Evolutionary conservation across 2,329 filamentous ascomycete genomes (phyloP), one percentile per base, ranked within the genome.

Genomic region (Alternaria postmessia): DNA sequence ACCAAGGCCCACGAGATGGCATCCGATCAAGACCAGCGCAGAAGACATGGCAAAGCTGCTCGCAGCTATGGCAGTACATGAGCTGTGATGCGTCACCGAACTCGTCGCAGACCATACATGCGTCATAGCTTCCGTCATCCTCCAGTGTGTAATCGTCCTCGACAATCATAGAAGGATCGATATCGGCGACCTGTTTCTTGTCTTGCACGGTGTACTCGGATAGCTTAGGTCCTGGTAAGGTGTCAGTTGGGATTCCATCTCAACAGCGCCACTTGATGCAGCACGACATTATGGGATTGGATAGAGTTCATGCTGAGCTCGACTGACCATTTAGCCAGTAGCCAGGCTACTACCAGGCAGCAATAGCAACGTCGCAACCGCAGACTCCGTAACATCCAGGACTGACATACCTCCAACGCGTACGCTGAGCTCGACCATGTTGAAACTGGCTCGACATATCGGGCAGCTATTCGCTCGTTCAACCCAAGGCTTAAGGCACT

Each of bases 381-480:
- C 63, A 68, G 57, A 47, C 30, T 61, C 60, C 52, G 43, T 62
- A 51, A 51, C 36, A 58, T 67, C 67, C 62, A 60, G 57, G 63
- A 59, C 63, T 71, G 55, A 74, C 72, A 70, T 86, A 95, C 93
- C 92, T 84, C 92, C 91, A 73, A 93, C 81, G 68, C 86, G 88
- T 74, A 91, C 88, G 78, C 91, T 91, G 63, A 99, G 89, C 76
- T 95, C 89, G 67, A 99, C 94, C 71, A 90, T 82, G 80, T 98
- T 94, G 83, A 99, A 98, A 65, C 87, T 88, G 72, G 92, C 91
- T 69, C 95, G 91, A 81, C 95, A 99, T 79, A 99, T 97, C 46
- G 95, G 95, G 79, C 95, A 99, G 77, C 94, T 97, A 81, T 98
- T 99, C 65, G 95, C 94, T 78, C 96, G 91, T 80, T 96, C 92